Evolutionary conservation across 78 protist species (phyloP), one percentile per base, ranked within the genome.

Genomic region (Dictyostelium brefeldianum): DNA sequence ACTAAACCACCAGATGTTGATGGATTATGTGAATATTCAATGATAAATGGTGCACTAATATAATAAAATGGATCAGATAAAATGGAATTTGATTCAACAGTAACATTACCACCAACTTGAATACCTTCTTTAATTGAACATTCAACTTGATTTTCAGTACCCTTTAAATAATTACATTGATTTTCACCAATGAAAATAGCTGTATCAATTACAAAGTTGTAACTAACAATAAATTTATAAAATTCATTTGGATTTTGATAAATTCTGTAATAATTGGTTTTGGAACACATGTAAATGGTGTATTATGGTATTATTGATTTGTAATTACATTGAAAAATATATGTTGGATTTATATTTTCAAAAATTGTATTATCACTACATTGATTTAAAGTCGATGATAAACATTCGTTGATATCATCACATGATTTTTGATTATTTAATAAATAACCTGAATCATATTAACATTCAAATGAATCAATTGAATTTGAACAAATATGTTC

Each of bases 41-140:
- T 59, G 11, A 59, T 17, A 59, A 59, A 59, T 59, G 69, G 69
- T 59, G 69, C 69, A 59, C 69, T 18, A 59, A 59, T 59, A 18
- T n/a, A 59, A 59, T 59, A 7, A 59, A 59, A 59, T 59, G 69
- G 22, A n/a, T 59, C 69, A 18, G 69, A 59, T 18, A 59, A 9
- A 7, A 59, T 7, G 11, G 15, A 18, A n/a, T 59, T 59, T 7
- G 29, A 59, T n/a, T n/a, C 36, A 17, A 59, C 69, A 59, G 69
- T 59, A n/a, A 59, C 69, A 18, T 15, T 59, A 7, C 69, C 69
- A 7, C 27, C 18, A n/a, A 59, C 27, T 18, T 59, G 27, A 18
- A 18, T 59, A 59, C 18, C 18, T 59, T 59, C 69, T 17, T 18
- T n/a, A 18, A 18, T n/a, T 6, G 18, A 15, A 59, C 69, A 59